These are phyloP conservation scores for Lecanicillium sp. DNA, from an alignment of 2,329 filamentous ascomycete species.

Conservation along the genomic window DNA sequence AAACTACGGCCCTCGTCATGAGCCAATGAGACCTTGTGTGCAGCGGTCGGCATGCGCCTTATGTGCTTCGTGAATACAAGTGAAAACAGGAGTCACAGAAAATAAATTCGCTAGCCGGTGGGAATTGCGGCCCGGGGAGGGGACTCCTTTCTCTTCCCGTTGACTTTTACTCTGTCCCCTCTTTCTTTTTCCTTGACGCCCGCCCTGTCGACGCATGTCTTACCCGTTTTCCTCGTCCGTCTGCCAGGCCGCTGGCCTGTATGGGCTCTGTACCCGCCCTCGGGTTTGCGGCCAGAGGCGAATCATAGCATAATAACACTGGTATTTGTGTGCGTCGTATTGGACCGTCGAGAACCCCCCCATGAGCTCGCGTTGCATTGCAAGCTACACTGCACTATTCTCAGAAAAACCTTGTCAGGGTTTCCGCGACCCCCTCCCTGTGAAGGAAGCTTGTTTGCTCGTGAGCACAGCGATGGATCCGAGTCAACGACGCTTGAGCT, in stretches of 20 bases:
- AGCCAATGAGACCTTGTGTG: background rate
- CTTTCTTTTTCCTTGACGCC: background rate
- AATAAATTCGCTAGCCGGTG: background rate
- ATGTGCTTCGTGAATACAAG: background rate
- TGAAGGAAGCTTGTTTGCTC: slow-evolving; percentile 8
- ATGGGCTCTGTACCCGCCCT: background rate
- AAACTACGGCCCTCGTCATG: background rate
- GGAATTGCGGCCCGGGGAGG: slow-evolving; percentile 4
- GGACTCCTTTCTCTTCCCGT: background rate
- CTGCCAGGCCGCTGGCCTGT: too few relatives aligned
- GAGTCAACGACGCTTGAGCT: background rate
- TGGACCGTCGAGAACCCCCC: too few relatives aligned
- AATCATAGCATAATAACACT: too few relatives aligned
- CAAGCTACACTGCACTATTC: background rate
- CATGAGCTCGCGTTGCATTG: too few relatives aligned
- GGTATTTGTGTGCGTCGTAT: too few relatives aligned
- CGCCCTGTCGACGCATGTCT: background rate
- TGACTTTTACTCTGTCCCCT: background rate
- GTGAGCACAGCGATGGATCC: background rate
- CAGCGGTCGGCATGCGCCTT: background rate
- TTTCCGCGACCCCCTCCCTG: background rate
- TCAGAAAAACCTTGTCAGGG: background rate
- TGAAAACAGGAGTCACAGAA: background rate
- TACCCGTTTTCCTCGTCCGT: background rate
- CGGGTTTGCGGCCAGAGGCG: background rate